phyloP scores from a whole-genome alignment of 495 filamentous ascomycete genomes.

The Rhypophila decipiens region DNA sequence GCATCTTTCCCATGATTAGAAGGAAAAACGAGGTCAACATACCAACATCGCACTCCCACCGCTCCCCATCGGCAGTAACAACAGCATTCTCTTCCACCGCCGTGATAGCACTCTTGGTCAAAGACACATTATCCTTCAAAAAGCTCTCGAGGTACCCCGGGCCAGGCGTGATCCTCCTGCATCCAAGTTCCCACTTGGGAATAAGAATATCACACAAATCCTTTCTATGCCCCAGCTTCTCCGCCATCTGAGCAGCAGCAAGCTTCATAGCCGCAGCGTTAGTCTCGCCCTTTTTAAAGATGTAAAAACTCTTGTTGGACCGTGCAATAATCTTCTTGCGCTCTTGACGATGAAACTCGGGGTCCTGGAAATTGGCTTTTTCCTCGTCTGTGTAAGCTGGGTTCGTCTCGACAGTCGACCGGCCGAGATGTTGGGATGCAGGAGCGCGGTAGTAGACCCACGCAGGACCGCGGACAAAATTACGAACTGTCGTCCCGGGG shows the following conservation, averaged over 20 bases:
- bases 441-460: constrained; percentile 44
- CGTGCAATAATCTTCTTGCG: constrained; percentile 23
- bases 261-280: constrained; percentile 20
- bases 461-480: constrained; percentile 50
- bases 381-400: constrained; percentile 22
- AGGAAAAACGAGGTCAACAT: background rate
- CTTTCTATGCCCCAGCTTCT: constrained; percentile 18
- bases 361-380: constrained; percentile 23
- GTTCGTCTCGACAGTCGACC: constrained; percentile 8
- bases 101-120: constrained; percentile 42
- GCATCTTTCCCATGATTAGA: background rate
- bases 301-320: constrained; percentile 31
- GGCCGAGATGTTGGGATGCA: constrained; percentile 35
- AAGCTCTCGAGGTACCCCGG: constrained; percentile 55
- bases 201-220: constrained; percentile 34
- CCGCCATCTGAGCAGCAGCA: constrained; percentile 34
- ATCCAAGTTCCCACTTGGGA: constrained; percentile 54
- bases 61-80: constrained; percentile 36
- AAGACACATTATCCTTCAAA: constrained; percentile 45
- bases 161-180: constrained; percentile 56
- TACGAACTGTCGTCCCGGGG: constrained; percentile 27
- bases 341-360: constrained; percentile 15
- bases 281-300: constrained; percentile 31
- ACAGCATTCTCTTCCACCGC: constrained; percentile 44
- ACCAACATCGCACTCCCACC: constrained; percentile 22